phyloP scores from a whole-genome alignment of 1,284 basidiomycete genomes.

The Paramarasmius palmivorus region DNA sequence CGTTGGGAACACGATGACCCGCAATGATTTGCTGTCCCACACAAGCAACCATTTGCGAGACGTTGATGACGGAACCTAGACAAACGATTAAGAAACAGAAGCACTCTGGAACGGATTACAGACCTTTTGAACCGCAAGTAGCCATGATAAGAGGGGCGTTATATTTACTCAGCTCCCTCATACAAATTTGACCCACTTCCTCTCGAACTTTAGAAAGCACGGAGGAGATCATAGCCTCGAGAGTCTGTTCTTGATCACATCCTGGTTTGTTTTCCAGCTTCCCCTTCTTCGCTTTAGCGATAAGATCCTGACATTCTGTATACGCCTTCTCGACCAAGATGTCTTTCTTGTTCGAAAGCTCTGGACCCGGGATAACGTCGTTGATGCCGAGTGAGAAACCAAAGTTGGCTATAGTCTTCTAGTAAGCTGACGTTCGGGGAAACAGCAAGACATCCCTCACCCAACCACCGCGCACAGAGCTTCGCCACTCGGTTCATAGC shows the following conservation, averaged over 20 bases:
- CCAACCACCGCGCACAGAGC: slow-evolving; percentile 92
- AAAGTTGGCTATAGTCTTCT: slow-evolving; percentile 72
- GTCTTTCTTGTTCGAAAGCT: slow-evolving; percentile 83
- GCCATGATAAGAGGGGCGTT: slow-evolving; percentile 99
- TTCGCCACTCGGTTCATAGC: slow-evolving; percentile 98
- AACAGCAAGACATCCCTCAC: slow-evolving; percentile 43
- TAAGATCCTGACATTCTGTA: slow-evolving; percentile 84
- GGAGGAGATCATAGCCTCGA: slow-evolving; percentile 94
- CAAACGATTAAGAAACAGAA: neutral
- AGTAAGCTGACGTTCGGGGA: neutral
- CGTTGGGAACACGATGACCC: slow-evolving; percentile 97
- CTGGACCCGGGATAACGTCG: slow-evolving; percentile 95
- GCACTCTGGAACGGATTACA: slow-evolving; percentile 8
- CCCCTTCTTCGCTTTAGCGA: slow-evolving; percentile 89
- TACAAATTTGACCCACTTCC: slow-evolving; percentile 96
- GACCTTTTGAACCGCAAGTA: slow-evolving; percentile 97
- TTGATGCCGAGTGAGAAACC: slow-evolving; percentile 99
- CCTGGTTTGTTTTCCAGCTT: slow-evolving; percentile 95
- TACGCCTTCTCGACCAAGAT: slow-evolving; percentile 89
- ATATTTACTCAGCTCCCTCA: slow-evolving; percentile 94
- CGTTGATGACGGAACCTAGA: slow-evolving; percentile 96
- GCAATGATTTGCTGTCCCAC: slow-evolving; percentile 99
- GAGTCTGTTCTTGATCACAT: slow-evolving; percentile 95
- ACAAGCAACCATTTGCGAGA: slow-evolving; percentile 99
- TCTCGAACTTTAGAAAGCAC: slow-evolving; percentile 94